phyloP scores from a whole-genome alignment of 2,329 filamentous ascomycete species.

The Beauveria rudraprayagi region DNA sequence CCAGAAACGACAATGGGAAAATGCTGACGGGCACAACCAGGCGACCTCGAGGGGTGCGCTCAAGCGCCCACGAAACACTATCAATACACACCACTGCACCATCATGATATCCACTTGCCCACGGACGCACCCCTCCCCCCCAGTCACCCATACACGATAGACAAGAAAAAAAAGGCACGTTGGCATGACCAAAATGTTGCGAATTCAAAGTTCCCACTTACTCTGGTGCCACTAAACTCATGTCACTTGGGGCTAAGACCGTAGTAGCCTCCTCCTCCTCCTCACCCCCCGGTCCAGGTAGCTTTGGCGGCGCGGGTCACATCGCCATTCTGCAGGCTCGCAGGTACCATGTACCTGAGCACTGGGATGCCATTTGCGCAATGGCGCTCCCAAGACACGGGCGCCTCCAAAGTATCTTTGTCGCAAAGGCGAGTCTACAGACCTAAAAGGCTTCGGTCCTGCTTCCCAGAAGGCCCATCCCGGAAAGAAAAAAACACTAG shows the following conservation, averaged over 20 bases:
- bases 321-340: not conserved
- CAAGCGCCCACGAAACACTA: not conserved
- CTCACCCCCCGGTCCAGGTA: not conserved
- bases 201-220: constrained; percentile 7
- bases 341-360: not conserved
- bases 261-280: not conserved
- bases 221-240: constrained; percentile 9
- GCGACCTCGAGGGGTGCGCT: not conserved
- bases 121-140: not conserved
- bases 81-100: not conserved
- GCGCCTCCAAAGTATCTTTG: constrained; percentile 1
- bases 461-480: constrained; percentile 10
- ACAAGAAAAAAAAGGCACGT: not conserved
- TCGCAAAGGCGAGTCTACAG: not conserved
- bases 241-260: constrained; percentile 6
- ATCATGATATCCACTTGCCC: not conserved
- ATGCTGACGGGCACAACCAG: not conserved
- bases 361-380: not conserved
- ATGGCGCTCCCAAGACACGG: not conserved
- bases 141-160: not conserved
- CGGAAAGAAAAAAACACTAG: constrained; percentile 7
- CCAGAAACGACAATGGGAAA: not conserved
- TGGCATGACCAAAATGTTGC: not conserved
- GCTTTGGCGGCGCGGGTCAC: not conserved
- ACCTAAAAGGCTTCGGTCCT: constrained; percentile 2